A percentile compares a stretch with the other conserved stretches of the same genome.
These are phyloP conservation scores for Fusarium circinatum DNA, from an alignment of 2,329 filamentous ascomycete genomes.

Conservation along the genomic window DNA sequence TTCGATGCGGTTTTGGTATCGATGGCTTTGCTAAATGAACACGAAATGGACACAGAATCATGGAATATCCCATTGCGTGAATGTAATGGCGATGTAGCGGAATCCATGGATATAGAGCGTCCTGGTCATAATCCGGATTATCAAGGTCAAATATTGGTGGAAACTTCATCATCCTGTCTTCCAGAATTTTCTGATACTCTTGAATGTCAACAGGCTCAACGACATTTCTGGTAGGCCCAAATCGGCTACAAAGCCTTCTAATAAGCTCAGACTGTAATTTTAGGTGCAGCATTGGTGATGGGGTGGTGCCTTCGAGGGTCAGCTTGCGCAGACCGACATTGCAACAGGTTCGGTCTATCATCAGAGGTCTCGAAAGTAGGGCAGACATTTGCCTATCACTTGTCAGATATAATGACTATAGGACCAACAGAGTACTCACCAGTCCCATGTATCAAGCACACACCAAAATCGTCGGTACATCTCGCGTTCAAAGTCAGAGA, in stretches of 20 bases:
- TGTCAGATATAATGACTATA: neutral
- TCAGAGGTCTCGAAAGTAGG: neutral
- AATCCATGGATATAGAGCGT: neutral
- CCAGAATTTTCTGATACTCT: neutral
- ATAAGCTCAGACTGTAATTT: neutral
- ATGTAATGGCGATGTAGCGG: neutral
- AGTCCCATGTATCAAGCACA: neutral
- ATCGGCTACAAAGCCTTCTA: neutral
- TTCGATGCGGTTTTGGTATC: neutral
- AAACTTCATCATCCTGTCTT: neutral
- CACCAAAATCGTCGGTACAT: neutral
- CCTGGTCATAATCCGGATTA: neutral
- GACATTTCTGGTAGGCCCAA: neutral
- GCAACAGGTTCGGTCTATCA: neutral
- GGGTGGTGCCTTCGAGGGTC: neutral
- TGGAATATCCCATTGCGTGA: neutral
- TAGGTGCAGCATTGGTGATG: neutral
- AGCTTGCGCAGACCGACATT: neutral
- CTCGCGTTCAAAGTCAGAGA: neutral
- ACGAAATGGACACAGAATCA: neutral
- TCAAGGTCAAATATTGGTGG: neutral
- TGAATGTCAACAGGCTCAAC: neutral
- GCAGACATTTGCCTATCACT: neutral
- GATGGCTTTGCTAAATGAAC: neutral
- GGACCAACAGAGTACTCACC: neutral